Evolutionary conservation across 768 basidiomycete species (phyloP), one percentile per base, ranked within the genome.

Genomic region (Sarcodon sp.): DNA sequence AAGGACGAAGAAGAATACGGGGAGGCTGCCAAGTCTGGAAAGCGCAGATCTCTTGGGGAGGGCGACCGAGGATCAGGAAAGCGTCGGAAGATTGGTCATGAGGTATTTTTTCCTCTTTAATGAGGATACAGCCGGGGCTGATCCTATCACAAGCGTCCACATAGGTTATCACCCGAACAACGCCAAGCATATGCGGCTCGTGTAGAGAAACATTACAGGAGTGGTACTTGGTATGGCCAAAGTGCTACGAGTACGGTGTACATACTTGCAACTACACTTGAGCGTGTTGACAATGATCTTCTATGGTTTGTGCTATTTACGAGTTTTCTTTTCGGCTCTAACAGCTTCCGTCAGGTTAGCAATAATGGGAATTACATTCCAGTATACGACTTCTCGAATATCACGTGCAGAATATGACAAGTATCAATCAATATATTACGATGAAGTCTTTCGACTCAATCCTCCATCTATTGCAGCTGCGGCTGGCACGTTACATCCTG

Each of bases 371-470:
- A 72, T 97, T 33, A 98, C 96, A 13, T 83, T 80, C 61, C 96
- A 99, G 67, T 98, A 97, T 61, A 76, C 76, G 38, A 79, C 86
- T 32, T 80, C 87, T 46, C 83, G 84, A 57, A 89, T 97, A 69
- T 86, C 93, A 51, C 79, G 92, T 44, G 77, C 81, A 31, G 72
- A 71, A 47, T 99, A 98, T 63, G 90, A 96, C 53, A 71, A 70
- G 53, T 85, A 82, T 57, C 85, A 94, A 47, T 60, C 75, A 1
- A 69, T 90, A 31, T 96, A 86, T 64, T 66, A 81, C 47, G 92
- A 96, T 64, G 96, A 98, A 66, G 96, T 97, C 43, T 85, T 79
- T 2, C 83, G 96, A 10, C 77, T 98, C 41, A 96, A 96, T 59
- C 79, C 83, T 7, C 71, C 76, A 41, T 64, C 68, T 33, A 67